Evolutionary conservation across 164 flowering plant species (phyloP).

Genomic region (Chloranthus sessilifolius): DNA sequence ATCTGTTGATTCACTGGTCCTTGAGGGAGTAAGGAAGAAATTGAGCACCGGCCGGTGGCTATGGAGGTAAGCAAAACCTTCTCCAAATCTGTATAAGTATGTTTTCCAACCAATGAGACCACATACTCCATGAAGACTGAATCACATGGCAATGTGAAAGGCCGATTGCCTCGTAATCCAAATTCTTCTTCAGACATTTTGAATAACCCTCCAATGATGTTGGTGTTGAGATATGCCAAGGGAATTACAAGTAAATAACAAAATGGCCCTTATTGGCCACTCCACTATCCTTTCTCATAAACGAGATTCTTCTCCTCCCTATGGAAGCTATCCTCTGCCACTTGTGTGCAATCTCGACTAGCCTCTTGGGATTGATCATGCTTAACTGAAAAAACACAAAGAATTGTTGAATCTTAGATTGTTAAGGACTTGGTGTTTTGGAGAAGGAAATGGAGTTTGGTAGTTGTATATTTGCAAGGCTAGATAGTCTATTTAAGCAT

Average conservation of each 20-base stretch:
- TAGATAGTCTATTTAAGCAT: neutral
- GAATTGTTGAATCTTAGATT: too few relatives aligned
- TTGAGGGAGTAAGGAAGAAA: neutral
- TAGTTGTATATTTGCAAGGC: slow-evolving; percentile 8
- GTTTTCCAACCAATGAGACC: neutral
- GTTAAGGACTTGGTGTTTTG: neutral
- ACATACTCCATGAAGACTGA: slow-evolving; percentile 11
- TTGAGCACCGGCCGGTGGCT: neutral
- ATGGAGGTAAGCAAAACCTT: slow-evolving; percentile 9
- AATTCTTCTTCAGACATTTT: slow-evolving; percentile 18
- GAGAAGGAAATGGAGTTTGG: neutral
- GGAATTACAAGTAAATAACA: slow-evolving; percentile 22
- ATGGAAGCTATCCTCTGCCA: slow-evolving; percentile 22
- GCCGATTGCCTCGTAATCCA: slow-evolving; percentile 13
- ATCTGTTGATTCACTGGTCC: neutral
- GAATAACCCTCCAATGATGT: slow-evolving; percentile 11
- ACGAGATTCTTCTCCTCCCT: slow-evolving; percentile 15
- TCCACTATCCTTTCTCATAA: neutral
- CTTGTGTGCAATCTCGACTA: slow-evolving; percentile 17
- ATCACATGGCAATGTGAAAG: slow-evolving; percentile 19
- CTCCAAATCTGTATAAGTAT: slow-evolving; percentile 8
- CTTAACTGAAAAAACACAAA: neutral
- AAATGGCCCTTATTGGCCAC: slow-evolving; percentile 17
- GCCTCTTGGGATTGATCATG: slow-evolving; percentile 23
- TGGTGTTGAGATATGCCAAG: slow-evolving; percentile 6